Base-by-base conservation (phyloP, 106 monocot genomes). In the Amphibolis antarctica region DNA sequence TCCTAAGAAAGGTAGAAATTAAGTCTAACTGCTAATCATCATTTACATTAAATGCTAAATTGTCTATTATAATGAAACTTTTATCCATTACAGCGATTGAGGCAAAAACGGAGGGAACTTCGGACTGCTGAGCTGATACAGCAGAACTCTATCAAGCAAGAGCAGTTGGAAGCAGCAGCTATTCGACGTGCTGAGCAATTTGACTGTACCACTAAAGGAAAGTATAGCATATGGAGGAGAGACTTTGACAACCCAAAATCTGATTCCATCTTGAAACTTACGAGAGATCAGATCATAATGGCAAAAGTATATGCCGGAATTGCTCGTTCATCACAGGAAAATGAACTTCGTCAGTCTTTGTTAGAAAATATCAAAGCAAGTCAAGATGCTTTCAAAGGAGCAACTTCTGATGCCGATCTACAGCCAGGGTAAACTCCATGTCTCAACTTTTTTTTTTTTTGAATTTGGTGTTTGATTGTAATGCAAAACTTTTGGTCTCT, bases 261-360 rank as follows among this genome's bases (percentile, higher is more conserved):
- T 28, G 76, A 79, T 60, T 42, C 59, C 53, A 69, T 59, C 47
- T 52, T 83, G 53, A 76, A 73, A 67, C 65, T 66, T 52, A 83
- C 79, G 79, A 83, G 66, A 58, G 83, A 76, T 72, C 83, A 83
- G 36, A 78, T 83, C 18, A 79, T 83, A 72, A 59, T 83, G 76
- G 79, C 79, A 61, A 83, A 76, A 55, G 79, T 69, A 18, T 83
- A 83, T 59, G 65, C 75, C 21, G 76, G 76, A 44, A 79, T 83
- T 61, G 83, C 79, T 27, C 72, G 30, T 43, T 66, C 72, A 5
- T 69, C 63, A 52, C 66, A 63, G 18, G 23, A 65, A 4, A 27
- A 14, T 12, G 52, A 60, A 59, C 62, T 83, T 21, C 64, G 48
- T 67, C 56, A 69, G 25, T 60, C 63, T 5, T 65, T 83, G 68